These are phyloP conservation scores for Lactifluus volemus DNA, from an alignment of 768 basidiomycete genomes.

Conservation along the genomic window DNA sequence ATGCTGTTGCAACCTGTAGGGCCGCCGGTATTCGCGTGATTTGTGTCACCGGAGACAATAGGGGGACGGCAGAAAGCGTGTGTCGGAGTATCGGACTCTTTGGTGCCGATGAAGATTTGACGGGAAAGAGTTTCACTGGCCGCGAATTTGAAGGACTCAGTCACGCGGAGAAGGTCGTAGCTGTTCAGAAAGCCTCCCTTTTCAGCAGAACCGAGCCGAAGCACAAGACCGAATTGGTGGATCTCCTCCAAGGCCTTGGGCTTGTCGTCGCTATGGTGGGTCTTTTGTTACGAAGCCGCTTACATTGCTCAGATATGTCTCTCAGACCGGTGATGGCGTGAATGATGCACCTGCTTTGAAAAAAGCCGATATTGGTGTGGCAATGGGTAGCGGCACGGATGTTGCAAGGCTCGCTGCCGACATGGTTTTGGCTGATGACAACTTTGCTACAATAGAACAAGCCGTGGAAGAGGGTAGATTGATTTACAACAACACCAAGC, in stretches of 20 bases:
- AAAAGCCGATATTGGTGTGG: constrained; percentile 96
- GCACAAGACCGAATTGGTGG: constrained; percentile 92
- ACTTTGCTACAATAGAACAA: constrained; percentile 94
- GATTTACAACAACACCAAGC: constrained; percentile 99
- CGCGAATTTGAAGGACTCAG: constrained; percentile 78
- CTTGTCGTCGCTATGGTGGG: constrained; percentile 91
- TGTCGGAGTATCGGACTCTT: constrained; percentile 96
- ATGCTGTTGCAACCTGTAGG: constrained; percentile 81
- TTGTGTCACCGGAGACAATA: constrained; percentile 98
- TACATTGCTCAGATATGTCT: constrained; percentile 11
- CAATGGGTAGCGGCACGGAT: constrained; percentile 98
- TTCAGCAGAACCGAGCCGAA: constrained; percentile 93
- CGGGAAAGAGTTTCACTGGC: constrained; percentile 95
- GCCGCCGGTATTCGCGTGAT: constrained; percentile 93
- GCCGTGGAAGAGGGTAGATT: constrained; percentile 96
- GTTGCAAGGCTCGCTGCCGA: constrained; percentile 97
- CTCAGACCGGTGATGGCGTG: constrained; percentile 90
- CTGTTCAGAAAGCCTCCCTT: constrained; percentile 80
- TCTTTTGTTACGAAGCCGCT: constrained; percentile 14
- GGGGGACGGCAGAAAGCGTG: constrained; percentile 95
- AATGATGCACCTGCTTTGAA: constrained; percentile 97
- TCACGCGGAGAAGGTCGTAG: constrained; percentile 72
- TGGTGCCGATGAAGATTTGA: constrained; percentile 73
- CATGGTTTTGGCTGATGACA: constrained; percentile 95
- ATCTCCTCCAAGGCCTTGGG: constrained; percentile 84